Evolutionary conservation across 1,284 basidiomycete species (phyloP).

Genomic region (Ustilago xerochloae): DNA sequence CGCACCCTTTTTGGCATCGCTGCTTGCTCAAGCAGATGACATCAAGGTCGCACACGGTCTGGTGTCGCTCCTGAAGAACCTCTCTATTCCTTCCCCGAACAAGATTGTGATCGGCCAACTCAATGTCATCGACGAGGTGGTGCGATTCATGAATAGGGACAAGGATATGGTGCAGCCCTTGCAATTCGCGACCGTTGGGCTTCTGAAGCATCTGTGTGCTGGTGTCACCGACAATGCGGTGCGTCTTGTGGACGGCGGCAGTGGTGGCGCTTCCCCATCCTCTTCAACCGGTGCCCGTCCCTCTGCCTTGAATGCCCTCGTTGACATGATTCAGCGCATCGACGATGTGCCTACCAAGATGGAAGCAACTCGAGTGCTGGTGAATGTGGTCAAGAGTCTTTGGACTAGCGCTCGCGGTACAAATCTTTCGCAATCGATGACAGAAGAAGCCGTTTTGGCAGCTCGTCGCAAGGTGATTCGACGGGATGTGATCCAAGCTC

Average conservation of each 20-base stretch:
- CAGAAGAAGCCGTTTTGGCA: background rate
- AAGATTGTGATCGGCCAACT: slow-evolving; percentile 47
- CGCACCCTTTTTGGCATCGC: slow-evolving; percentile 47
- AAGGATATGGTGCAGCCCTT: slow-evolving; percentile 72
- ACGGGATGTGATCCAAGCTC: slow-evolving; percentile 68
- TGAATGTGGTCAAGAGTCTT: slow-evolving; percentile 75
- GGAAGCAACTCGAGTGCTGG: slow-evolving; percentile 87
- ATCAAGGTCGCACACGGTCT: slow-evolving; percentile 57
- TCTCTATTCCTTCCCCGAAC: slow-evolving; percentile 59
- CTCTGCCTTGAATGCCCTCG: slow-evolving; percentile 75
- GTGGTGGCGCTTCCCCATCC: no score
- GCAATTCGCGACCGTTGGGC: slow-evolving; percentile 86
- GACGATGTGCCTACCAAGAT: slow-evolving; percentile 85
- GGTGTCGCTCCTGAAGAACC: slow-evolving; percentile 58
- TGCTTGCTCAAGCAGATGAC: slow-evolving; percentile 43
- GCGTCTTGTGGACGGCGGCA: slow-evolving; percentile 72
- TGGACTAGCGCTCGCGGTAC: slow-evolving; percentile 33
- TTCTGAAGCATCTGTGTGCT: slow-evolving; percentile 87
- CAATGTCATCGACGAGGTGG: slow-evolving; percentile 30
- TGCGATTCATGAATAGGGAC: slow-evolving; percentile 35
- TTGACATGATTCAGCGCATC: slow-evolving; percentile 80
- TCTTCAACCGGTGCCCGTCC: no score
- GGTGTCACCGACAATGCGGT: slow-evolving; percentile 71
- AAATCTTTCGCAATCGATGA: background rate
- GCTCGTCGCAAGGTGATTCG: slow-evolving; percentile 26